A percentile compares a stretch with the other conserved stretches of the same genome.
Evolutionary conservation across 1,284 basidiomycete species (phyloP).

Genomic region (Golubevia pallescens): DNA sequence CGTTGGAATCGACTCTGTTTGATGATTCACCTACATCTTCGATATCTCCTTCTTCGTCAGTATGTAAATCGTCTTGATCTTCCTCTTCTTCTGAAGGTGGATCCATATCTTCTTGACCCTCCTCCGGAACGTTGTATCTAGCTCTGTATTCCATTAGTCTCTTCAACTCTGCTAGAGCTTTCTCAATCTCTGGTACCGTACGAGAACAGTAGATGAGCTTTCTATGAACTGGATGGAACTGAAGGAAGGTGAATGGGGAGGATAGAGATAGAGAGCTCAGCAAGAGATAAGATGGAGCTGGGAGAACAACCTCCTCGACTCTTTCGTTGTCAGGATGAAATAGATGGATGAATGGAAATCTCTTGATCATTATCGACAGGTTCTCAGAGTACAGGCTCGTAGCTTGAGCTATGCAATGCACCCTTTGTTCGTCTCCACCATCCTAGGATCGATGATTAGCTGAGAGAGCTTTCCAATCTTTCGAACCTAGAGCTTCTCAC

Average conservation of each 20-base stretch:
- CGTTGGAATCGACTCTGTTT: constrained; percentile 12
- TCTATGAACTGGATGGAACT: constrained; percentile 48
- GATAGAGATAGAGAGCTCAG: background rate
- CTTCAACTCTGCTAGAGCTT: constrained; percentile 61
- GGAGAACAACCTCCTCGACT: background rate
- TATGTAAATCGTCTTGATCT: constrained; percentile 27
- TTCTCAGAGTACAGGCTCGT: too few species aligned
- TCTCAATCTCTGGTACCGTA: constrained; percentile 64
- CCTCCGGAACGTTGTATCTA: constrained; percentile 41
- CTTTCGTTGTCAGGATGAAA: background rate
- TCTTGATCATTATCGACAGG: too few species aligned
- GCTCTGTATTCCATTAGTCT: constrained; percentile 60
- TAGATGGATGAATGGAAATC: background rate
- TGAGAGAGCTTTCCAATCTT: too few species aligned
- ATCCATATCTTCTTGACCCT: constrained; percentile 14
- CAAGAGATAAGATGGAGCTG: background rate
- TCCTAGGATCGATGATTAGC: too few species aligned
- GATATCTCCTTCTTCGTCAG: background rate
- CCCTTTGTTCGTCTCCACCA: too few species aligned
- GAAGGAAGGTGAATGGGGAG: background rate
- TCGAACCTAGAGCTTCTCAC: too few species aligned
- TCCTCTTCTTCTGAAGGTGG: constrained; percentile 8
- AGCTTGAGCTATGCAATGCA: too few species aligned
- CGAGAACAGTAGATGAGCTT: constrained; percentile 65
- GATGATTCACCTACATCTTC: background rate